These are phyloP conservation scores for Borealophlyctis nickersoniae DNA, from an alignment of 192 early-diverging fungal species.

Conservation along the genomic window DNA sequence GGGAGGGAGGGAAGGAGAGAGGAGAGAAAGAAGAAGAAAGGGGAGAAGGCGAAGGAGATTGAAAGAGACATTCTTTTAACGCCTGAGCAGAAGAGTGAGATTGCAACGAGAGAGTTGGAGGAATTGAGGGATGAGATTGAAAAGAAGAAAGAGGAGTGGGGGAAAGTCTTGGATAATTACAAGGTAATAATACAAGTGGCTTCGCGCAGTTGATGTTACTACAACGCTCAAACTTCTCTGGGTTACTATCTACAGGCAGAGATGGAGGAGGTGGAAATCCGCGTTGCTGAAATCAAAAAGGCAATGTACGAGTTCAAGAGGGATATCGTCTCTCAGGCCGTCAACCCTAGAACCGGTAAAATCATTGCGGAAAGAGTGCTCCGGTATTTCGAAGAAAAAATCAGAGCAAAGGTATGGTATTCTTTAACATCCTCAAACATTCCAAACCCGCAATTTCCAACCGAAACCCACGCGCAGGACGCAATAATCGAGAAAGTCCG, in stretches of 20 bases:
- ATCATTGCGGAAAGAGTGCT: slow-evolving; percentile 54
- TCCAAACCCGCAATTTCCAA: neutral
- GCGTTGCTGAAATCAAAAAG: slow-evolving; percentile 52
- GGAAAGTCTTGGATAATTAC: slow-evolving; percentile 53
- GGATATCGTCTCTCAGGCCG: slow-evolving; percentile 50
- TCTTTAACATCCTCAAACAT: too few relatives aligned
- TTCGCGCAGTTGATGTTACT: neutral
- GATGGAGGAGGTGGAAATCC: slow-evolving; percentile 59
- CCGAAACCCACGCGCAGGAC: slow-evolving; percentile 27
- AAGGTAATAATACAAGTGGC: slow-evolving; percentile 21
- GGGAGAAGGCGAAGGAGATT: slow-evolving; percentile 42
- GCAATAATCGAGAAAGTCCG: slow-evolving; percentile 59
- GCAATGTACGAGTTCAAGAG: slow-evolving; percentile 58
- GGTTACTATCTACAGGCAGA: slow-evolving; percentile 49
- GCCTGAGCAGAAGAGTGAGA: slow-evolving; percentile 58
- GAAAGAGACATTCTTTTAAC: slow-evolving; percentile 49
- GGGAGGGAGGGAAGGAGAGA: too few relatives aligned
- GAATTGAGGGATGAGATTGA: slow-evolving; percentile 63
- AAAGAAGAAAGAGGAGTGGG: slow-evolving; percentile 59
- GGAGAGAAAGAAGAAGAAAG: slow-evolving; percentile 55
- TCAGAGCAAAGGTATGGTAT: slow-evolving; percentile 49
- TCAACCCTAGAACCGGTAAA: slow-evolving; percentile 51
- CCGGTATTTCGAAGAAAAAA: slow-evolving; percentile 58
- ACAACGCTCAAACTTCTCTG: neutral
- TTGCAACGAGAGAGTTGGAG: slow-evolving; percentile 58